phyloP scores from a whole-genome alignment of 2,329 filamentous ascomycete genomes.

The Trichoderma oligosporum region DNA sequence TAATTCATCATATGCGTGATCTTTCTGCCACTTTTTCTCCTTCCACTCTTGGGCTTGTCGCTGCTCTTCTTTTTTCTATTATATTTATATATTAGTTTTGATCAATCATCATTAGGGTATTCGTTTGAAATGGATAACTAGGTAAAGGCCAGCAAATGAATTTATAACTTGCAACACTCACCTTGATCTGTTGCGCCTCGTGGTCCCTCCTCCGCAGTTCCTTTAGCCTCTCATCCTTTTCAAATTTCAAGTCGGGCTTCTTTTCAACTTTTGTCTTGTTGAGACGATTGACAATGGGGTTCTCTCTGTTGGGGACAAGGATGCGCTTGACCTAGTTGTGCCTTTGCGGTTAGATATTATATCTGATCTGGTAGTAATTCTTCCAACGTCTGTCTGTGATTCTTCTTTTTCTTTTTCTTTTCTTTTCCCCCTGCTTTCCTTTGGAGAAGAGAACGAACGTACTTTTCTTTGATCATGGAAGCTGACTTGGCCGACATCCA shows the following conservation, averaged over 20 bases:
- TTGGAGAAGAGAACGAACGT: not conserved
- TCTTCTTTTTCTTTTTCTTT: not conserved
- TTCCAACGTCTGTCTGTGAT: no score
- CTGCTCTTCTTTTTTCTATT: constrained; percentile 72
- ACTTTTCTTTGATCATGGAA: constrained; percentile 83
- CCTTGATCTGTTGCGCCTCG: constrained; percentile 57
- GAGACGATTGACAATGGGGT: constrained; percentile 90
- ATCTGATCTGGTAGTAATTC: no score
- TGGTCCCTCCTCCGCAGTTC: constrained; percentile 70
- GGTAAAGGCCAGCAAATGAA: not conserved
- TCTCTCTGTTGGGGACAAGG: constrained; percentile 76
- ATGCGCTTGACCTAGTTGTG: constrained; percentile 66
- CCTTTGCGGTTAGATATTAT: not conserved
- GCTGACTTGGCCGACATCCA: constrained; percentile 91
- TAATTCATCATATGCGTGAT: constrained; percentile 95
- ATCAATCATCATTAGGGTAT: not conserved
- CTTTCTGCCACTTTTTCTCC: constrained; percentile 89
- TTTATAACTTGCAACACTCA: constrained; percentile 37
- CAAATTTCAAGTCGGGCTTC: constrained; percentile 75
- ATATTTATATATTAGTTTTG: not conserved
- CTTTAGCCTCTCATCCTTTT: constrained; percentile 72
- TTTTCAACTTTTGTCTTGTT: constrained; percentile 94
- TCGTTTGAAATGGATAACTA: no score
- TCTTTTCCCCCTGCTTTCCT: not conserved
- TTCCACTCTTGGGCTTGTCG: constrained; percentile 72